Conservation (phyloP, 129 eudicot genomes). For the Heracleum sosnowskyi region DNA sequence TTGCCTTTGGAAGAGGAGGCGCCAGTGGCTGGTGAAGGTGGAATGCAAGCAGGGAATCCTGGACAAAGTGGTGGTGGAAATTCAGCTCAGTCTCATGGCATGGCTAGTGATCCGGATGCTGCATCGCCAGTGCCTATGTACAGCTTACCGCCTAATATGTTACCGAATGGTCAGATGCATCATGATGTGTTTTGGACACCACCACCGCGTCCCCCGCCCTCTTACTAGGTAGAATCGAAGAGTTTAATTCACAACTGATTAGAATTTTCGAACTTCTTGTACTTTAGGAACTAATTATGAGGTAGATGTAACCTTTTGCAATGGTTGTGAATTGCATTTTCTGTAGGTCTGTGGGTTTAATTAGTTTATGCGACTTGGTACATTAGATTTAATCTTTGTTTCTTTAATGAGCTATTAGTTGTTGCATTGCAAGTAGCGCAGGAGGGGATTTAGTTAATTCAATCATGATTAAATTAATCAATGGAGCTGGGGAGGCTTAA, state of each 20-base stretch:
- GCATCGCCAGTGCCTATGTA: constrained; percentile 41
- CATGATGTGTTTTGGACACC: constrained; percentile 70
- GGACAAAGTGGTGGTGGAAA: constrained; percentile 28
- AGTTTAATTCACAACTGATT: neutral
- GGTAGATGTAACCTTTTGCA: constrained; percentile 6
- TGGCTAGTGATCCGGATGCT: constrained; percentile 16
- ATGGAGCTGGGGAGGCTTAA: neutral
- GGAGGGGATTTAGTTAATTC: neutral
- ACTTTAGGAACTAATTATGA: constrained; percentile 19
- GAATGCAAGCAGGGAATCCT: constrained; percentile 35
- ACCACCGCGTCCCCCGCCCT: constrained; percentile 55
- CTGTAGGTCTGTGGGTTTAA: constrained; percentile 18
- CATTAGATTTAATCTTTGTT: constrained; percentile 3
- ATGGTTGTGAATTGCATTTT: constrained; percentile 9
- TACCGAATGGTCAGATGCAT: constrained; percentile 68
- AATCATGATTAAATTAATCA: neutral
- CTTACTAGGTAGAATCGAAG: constrained; percentile 28
- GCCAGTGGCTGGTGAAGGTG: constrained; percentile 23
- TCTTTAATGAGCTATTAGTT: neutral
- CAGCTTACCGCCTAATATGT: constrained; percentile 49
- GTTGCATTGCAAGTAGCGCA: neutral
- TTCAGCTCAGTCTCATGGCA: constrained; percentile 25
- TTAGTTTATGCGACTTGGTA: constrained; percentile 19
- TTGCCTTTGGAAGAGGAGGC: constrained; percentile 59
- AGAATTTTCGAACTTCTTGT: constrained; percentile 2